phyloP scores from a whole-genome alignment of 805 yeast species.

The Clavispora carvajalis region DNA sequence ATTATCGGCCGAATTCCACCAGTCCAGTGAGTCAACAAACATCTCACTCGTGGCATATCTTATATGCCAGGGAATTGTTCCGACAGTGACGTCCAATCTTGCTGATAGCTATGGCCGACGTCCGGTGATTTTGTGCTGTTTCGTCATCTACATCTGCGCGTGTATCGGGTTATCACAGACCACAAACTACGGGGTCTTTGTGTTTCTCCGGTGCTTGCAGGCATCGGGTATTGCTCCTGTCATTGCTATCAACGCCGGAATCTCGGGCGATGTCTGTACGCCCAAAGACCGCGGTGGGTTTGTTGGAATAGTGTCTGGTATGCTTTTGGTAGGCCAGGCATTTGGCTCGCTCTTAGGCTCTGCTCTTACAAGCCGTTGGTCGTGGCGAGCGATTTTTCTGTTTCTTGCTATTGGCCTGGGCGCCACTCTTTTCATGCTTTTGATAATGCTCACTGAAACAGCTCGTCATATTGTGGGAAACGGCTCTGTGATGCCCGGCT shows the following conservation, averaged over 20 bases:
- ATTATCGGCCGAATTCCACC: constrained; percentile 49
- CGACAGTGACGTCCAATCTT: constrained; percentile 60
- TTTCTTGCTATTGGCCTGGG: constrained; percentile 66
- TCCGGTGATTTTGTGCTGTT: constrained; percentile 54
- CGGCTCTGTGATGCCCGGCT: constrained; percentile 53
- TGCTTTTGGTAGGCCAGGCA: constrained; percentile 67
- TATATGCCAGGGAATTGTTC: constrained; percentile 71
- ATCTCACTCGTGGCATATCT: constrained; percentile 73
- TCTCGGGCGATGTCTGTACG: constrained; percentile 68
- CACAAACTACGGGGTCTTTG: constrained; percentile 53
- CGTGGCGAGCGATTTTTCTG: constrained; percentile 78
- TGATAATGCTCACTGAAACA: constrained; percentile 63
- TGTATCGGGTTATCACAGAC: constrained; percentile 63
- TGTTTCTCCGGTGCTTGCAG: constrained; percentile 67
- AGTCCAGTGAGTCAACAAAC: constrained; percentile 55
- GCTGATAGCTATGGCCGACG: constrained; percentile 73
- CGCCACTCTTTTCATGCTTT: constrained; percentile 26
- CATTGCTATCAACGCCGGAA: constrained; percentile 63
- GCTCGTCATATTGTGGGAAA: constrained; percentile 68
- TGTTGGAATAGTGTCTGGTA: constrained; percentile 61
- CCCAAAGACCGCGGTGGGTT: constrained; percentile 64
- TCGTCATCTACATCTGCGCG: constrained; percentile 52
- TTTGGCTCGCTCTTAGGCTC: constrained; percentile 71
- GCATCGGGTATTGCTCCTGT: constrained; percentile 76
- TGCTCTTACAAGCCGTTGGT: constrained; percentile 25